phyloP scores from a whole-genome alignment of 306 rosid species.

The Mucuna pruriens region DNA sequence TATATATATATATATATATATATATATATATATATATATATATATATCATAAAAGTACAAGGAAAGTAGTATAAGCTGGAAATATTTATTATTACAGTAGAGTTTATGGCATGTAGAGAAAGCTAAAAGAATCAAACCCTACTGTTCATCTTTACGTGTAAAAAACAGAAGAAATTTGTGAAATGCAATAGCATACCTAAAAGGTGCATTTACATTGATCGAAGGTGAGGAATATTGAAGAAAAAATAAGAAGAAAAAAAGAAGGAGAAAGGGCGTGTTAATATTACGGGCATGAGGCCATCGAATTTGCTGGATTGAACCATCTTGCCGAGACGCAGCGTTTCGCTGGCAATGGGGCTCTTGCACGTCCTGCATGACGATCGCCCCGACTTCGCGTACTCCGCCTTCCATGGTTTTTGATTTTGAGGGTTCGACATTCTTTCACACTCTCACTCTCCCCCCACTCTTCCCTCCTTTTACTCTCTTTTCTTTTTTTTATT shows the following conservation, averaged over 20 bases:
- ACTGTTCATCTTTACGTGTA: not conserved
- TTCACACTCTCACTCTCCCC: conserved; percentile 20
- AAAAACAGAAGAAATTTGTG: not conserved
- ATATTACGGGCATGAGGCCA: conserved; percentile 85
- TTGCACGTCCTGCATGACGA: conserved; percentile 93
- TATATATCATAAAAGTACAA: conserved; percentile 2
- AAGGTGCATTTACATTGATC: not conserved
- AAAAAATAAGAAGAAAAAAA: not conserved
- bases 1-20: no score
- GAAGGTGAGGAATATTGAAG: not conserved
- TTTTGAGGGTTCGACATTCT: conserved; percentile 75
- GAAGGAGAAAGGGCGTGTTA: not conserved
- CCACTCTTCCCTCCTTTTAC: not conserved
- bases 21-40: no score
- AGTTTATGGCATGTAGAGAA: not conserved
- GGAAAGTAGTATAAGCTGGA: not conserved
- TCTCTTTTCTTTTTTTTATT: not conserved
- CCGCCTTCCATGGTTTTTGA: conserved; percentile 91
- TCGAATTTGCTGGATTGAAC: conserved; percentile 91
- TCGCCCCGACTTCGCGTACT: conserved; percentile 89
- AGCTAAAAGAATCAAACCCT: conserved; percentile 5
- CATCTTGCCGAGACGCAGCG: conserved; percentile 92
- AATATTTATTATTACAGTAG: not conserved
- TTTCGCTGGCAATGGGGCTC: conserved; percentile 64
- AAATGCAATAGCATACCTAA: not conserved